Evolutionary conservation across 2,329 filamentous ascomycete genomes (phyloP).

Genomic region (Zarea fungicola): DNA sequence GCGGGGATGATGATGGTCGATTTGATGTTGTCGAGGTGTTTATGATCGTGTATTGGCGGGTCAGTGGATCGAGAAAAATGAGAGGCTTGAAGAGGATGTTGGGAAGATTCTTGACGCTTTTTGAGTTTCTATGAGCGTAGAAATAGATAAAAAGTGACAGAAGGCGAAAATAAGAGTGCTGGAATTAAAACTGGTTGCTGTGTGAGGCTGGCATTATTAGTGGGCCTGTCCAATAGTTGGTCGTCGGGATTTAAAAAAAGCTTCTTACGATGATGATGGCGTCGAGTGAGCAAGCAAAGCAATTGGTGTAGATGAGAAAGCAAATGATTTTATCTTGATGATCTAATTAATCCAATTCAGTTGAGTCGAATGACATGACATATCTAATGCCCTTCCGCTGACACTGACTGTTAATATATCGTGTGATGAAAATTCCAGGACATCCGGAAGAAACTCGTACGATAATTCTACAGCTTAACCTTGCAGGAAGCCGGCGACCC

Average conservation of each 20-base stretch:
- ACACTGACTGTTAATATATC: constrained; percentile 9
- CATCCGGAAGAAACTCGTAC: constrained; percentile 12
- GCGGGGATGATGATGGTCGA: not conserved
- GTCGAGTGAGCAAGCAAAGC: too few species aligned
- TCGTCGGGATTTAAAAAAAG: not conserved
- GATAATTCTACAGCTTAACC: constrained; percentile 3
- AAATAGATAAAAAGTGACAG: too few species aligned
- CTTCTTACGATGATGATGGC: not conserved
- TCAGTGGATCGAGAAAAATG: not conserved
- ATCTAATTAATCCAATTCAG: not conserved
- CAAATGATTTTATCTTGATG: too few species aligned
- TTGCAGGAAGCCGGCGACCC: not conserved
- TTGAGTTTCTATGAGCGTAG: too few species aligned
- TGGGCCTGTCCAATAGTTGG: constrained; percentile 3
- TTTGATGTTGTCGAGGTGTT: not conserved
- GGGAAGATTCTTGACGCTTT: too few species aligned
- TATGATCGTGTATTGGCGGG: not conserved
- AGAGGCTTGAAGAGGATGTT: too few species aligned
- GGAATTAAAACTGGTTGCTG: constrained; percentile 8
- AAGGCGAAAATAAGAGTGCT: too few species aligned
- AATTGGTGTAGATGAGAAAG: too few species aligned
- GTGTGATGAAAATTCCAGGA: not conserved
- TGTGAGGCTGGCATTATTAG: not conserved
- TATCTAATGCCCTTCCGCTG: too few species aligned
- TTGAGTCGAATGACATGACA: not conserved